Conservation (phyloP, 2,329 filamentous ascomycete species). For the Neonectria ditissima region DNA sequence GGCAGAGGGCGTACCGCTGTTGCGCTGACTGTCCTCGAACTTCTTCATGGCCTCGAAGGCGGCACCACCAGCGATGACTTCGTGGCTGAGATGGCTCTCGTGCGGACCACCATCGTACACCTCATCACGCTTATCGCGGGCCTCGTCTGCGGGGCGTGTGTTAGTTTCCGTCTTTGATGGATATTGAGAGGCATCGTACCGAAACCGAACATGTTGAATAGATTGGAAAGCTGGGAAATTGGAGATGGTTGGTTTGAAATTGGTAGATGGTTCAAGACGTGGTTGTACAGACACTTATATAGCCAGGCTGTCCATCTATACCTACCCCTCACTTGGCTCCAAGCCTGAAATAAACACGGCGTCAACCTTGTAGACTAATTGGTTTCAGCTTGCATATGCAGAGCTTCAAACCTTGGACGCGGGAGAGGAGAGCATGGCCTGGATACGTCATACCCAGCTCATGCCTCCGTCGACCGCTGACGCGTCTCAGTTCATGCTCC, state of each 20-base stretch:
- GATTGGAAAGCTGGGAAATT: neutral
- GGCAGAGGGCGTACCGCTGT: conserved; percentile 64
- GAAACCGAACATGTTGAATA: conserved; percentile 26
- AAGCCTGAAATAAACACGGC: neutral
- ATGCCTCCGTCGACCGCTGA: neutral
- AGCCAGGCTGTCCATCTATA: too few species aligned
- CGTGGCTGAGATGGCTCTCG: conserved; percentile 76
- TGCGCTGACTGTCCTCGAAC: conserved; percentile 80
- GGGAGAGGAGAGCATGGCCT: neutral
- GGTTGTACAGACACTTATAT: neutral
- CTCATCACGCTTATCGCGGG: conserved; percentile 51
- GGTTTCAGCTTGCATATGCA: conserved; percentile 7
- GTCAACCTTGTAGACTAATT: neutral
- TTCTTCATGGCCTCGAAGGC: conserved; percentile 85
- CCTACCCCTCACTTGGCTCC: conserved; percentile 3
- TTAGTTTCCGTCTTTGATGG: too few species aligned
- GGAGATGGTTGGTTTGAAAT: neutral
- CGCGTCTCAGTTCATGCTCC: neutral
- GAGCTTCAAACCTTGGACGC: neutral
- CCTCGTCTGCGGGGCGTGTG: conserved; percentile 17
- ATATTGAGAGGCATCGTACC: conserved; percentile 13
- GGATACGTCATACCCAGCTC: neutral
- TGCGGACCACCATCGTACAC: conserved; percentile 60
- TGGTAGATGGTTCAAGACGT: neutral
- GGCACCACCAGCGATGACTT: conserved; percentile 80